Evolutionary conservation across 2,329 filamentous ascomycete genomes (phyloP), one percentile per base, ranked within the genome.

Genomic region (Trichoderma endophyticum): DNA sequence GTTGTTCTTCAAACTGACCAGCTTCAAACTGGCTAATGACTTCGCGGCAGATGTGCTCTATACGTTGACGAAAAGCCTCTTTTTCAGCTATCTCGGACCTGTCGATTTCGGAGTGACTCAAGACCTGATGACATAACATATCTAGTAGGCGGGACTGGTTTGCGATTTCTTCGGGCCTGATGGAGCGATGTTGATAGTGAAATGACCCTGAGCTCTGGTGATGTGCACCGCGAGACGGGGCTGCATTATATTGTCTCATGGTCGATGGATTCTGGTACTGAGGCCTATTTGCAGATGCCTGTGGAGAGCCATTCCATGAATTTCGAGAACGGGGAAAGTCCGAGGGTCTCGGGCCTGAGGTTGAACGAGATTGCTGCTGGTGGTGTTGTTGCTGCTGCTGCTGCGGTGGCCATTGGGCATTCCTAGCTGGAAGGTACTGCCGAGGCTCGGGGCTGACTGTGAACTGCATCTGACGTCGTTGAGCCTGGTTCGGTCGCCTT

Each of bases 31-130:
- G 79, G 6, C 82, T 78, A 64, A 94, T 87, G 2, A 88, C 86
- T 67, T 87, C 80, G 67, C 87, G 88, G 74, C 92, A 92, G 26
- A 93, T 86, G 9, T 80, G 75, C 78, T 95, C 90, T 18, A 97
- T 87, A 30, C 83, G 82, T 60, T 82, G 78, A 63, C 93, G 88
- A 75, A 97, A 95, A 0, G 80, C 78, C 76, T 96, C 92, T 77
- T 96, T 97, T 74, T 90, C 86, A 3, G 85, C 82, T 66, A 92
- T 87, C 75, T 96, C 93, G 1, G 82, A 80, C 1, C 81, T 77
- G 48, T 86, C 86, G 73, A 95, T 94, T 75, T 91, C 89, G 1
- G 89, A 88, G 51, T 83, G 84, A 0, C 86, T 81, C 21, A 93
- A 76, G 15, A 81, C 78, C 34, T 78, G 73, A 59, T 77, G 79